Evolutionary conservation across 768 basidiomycete genomes (phyloP).

Genomic region (Chlorophyllum brunneum): DNA sequence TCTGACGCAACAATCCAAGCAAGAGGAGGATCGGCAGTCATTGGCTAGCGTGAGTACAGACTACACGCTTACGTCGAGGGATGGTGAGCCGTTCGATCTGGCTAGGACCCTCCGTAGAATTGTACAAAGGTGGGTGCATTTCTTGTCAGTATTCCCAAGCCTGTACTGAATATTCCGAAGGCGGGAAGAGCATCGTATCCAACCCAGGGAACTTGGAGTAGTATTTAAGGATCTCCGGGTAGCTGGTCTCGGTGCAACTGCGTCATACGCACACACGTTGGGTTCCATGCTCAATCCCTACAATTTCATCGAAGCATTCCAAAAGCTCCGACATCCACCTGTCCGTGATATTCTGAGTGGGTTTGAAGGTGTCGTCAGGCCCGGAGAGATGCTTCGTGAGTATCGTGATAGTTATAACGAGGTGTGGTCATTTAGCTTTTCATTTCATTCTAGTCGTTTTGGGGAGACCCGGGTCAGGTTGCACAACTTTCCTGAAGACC

Average conservation of each 20-base stretch:
- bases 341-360: slow-evolving; percentile 58
- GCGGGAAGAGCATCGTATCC: slow-evolving; percentile 41
- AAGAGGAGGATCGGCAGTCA: neutral
- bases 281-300: slow-evolving; percentile 58
- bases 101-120: slow-evolving; percentile 28
- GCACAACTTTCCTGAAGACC: slow-evolving; percentile 78
- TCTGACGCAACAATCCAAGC: slow-evolving; percentile 26
- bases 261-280: slow-evolving; percentile 53
- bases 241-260: slow-evolving; percentile 50
- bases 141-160: slow-evolving; percentile 13
- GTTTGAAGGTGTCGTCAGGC: slow-evolving; percentile 62
- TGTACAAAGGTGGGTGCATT: slow-evolving; percentile 27
- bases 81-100: slow-evolving; percentile 33
- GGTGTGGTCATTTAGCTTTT: slow-evolving; percentile 18
- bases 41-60: neutral
- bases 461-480: slow-evolving; percentile 83
- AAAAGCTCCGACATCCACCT: slow-evolving; percentile 53
- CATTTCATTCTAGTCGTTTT: slow-evolving; percentile 56
- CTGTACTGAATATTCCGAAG: slow-evolving; percentile 25
- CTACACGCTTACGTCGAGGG: slow-evolving; percentile 19
- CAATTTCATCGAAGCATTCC: slow-evolving; percentile 39
- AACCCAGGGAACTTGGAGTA: slow-evolving; percentile 55
- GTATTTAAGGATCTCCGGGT: slow-evolving; percentile 58
- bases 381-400: slow-evolving; percentile 78
- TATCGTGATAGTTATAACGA: slow-evolving; percentile 27